Evolutionary conservation across 192 early-diverging fungal species (phyloP), one percentile per base, ranked within the genome.

Genomic region (Gigaspora rosea): DNA sequence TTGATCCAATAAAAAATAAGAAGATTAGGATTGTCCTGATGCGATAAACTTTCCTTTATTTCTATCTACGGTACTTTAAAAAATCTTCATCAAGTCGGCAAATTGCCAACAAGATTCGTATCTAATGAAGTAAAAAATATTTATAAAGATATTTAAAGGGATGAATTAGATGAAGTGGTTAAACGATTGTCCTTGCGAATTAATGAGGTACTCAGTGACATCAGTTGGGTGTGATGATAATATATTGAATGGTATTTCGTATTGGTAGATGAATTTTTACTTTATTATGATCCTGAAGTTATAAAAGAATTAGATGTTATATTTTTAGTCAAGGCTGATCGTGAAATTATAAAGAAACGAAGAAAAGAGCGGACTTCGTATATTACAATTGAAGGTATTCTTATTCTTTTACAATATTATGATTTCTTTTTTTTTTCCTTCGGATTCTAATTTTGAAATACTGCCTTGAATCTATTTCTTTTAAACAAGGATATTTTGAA

Each of bases 11-110:
- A 50, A 86, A 1, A 82, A 85, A 10, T 77, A 88, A 3, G 83
- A 84, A 59, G 91, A 95, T 76, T 94, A 92, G 93, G 94, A 95
- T 81, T 92, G 92, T 47, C 92, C 92, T 9, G 88, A 85, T 16
- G 83, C 91, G 2, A 82, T 92, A 16, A 91, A 93, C 56, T 87
- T 88, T 56, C 9, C 35, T 2, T 36, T 65, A 8, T 61, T 89
- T 63, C 74, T 78, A 35, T 22, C 65, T 2, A 80, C n/a, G n/a
- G n/a, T n/a, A n/a, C 78, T 3, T 64, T 89, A n/a, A 22, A 75
- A 33, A 65, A 83, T 57, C 74, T 80, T n/a, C 84, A 73, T 47
- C 65, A 73, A 47, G 71, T 83, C 52, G 82, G 83, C 2, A 18
- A 51, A 10, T 73, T 87, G 22, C 82, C 84, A 1, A 41, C 50